Evolutionary conservation across 306 rosid genomes (phyloP).

Genomic region (Mimosa pudica): DNA sequence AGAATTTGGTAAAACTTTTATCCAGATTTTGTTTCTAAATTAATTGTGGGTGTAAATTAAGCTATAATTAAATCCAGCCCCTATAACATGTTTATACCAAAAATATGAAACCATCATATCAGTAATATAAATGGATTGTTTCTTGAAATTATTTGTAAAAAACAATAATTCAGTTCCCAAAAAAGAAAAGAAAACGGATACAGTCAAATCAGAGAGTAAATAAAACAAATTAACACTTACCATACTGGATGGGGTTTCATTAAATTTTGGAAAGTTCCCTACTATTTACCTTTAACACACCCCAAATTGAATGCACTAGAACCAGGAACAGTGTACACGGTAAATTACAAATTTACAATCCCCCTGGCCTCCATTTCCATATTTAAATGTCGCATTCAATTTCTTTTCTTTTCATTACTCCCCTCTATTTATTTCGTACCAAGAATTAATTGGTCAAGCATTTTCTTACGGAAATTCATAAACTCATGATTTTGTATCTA

Average conservation of each 20-base stretch:
- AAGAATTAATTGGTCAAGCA: slow-evolving; percentile 32
- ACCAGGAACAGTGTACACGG: not conserved
- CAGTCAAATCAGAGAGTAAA: slow-evolving; percentile 17
- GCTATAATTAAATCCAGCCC: not conserved
- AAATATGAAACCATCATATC: no score
- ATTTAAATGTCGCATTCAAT: slow-evolving; percentile 23
- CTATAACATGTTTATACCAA: not conserved
- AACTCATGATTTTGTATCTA: slow-evolving; percentile 1
- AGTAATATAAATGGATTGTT: not conserved
- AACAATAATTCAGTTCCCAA: not conserved
- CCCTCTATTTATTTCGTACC: not conserved
- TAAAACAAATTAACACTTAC: slow-evolving; percentile 2
- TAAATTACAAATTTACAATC: not conserved
- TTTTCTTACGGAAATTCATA: slow-evolving; percentile 6
- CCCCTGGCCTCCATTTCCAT: not conserved
- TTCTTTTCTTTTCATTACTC: slow-evolving; percentile 7
- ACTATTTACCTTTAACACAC: not conserved
- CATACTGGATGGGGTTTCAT: not conserved
- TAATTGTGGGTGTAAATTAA: slow-evolving; percentile 3
- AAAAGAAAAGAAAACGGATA: not conserved
- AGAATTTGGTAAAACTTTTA: not conserved
- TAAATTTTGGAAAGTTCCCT: slow-evolving; percentile 3
- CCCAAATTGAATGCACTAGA: not conserved
- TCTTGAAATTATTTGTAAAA: not conserved
- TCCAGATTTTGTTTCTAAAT: not conserved